phyloP scores from a whole-genome alignment of 2,329 filamentous ascomycete species.

The Sporothrix pseudoabietina region DNA sequence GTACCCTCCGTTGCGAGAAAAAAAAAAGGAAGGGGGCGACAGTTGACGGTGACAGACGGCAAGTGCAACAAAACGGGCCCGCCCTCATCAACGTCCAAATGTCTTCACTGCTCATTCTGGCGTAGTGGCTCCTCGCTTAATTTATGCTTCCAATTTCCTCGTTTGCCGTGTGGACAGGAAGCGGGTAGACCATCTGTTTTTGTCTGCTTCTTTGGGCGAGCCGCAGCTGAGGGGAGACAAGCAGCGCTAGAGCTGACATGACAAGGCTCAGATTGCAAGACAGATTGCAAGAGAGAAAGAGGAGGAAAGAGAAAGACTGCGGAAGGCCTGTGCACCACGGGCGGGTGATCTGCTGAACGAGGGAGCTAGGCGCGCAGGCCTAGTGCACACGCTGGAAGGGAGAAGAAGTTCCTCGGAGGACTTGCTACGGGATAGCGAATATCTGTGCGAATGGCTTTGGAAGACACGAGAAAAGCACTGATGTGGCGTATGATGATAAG shows the following conservation, averaged over 20 bases:
- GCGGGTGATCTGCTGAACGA: slow-evolving; percentile 24
- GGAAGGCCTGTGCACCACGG: neutral
- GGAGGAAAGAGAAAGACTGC: neutral
- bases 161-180: neutral
- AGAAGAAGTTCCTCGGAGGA: neutral
- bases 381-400: neutral
- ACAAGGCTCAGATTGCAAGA: neutral
- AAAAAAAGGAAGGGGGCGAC: neutral
- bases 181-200: neutral
- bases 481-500: neutral
- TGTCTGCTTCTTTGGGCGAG: neutral
- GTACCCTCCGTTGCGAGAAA: neutral
- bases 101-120: neutral
- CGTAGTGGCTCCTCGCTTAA: slow-evolving; percentile 4
- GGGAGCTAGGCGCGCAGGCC: slow-evolving; percentile 4
- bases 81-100: neutral
- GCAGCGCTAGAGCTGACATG: neutral
- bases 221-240: neutral
- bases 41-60: neutral
- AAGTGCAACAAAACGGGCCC: neutral
- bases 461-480: neutral
- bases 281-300: neutral
- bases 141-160: neutral
- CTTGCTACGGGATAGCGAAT: neutral
- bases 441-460: neutral